phyloP scores from a whole-genome alignment of 1,139 yeast species.

The Wickerhamiella infanticola region DNA sequence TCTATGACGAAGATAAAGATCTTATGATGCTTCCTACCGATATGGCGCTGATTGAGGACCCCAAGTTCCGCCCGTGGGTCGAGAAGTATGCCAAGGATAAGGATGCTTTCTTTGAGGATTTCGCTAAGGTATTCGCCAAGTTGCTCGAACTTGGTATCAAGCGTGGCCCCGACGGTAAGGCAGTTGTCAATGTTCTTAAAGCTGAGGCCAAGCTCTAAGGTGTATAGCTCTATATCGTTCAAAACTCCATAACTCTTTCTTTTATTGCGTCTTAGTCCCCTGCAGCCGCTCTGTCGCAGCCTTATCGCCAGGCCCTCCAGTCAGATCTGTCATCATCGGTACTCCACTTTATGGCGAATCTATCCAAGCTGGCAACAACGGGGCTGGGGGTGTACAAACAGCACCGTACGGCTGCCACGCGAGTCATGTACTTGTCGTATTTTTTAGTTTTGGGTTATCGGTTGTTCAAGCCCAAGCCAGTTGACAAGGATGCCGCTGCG shows the following conservation, averaged over 20 bases:
- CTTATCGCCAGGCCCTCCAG: no score
- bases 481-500: not conserved
- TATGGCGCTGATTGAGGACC: slow-evolving; percentile 37
- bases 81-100: slow-evolving; percentile 41
- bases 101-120: slow-evolving; percentile 36
- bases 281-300: no score
- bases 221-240: not conserved
- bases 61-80: slow-evolving; percentile 35
- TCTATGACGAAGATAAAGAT: slow-evolving; percentile 51
- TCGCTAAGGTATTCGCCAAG: slow-evolving; percentile 37
- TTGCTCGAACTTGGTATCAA: slow-evolving; percentile 44
- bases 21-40: slow-evolving; percentile 60
- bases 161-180: slow-evolving; percentile 22
- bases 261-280: no score
- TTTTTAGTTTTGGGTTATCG: slow-evolving; percentile 16
- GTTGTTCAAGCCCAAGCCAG: slow-evolving; percentile 11
- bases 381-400: slow-evolving; percentile 12
- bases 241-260: no score
- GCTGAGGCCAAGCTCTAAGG: slow-evolving; percentile 12
- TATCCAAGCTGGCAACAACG: slow-evolving; percentile 4
- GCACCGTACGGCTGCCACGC: slow-evolving; percentile 17
- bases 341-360: slow-evolving; percentile 1
- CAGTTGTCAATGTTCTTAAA: slow-evolving; percentile 19
- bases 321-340: no score
- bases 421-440: slow-evolving; percentile 18